Base-by-base conservation (phyloP, 495 filamentous ascomycete genomes). In the Hyaloscypha hepaticicola region DNA sequence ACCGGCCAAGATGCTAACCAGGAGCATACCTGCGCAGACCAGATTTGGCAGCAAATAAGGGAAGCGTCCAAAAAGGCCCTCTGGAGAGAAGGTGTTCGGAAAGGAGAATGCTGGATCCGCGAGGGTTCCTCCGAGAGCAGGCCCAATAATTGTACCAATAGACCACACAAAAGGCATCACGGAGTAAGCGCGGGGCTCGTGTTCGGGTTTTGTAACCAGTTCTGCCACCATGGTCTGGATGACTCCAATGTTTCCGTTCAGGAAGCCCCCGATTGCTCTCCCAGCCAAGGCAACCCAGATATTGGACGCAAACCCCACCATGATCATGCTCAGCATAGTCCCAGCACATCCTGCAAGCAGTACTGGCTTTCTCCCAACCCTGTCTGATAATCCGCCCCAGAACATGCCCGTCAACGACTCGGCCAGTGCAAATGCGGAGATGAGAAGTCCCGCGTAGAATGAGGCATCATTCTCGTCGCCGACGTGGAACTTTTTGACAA, bases 391-490 rank as follows among this genome's bases (percentile, higher is more conserved):
- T 38, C 90, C 82, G 52, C 95, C 95, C 96, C 96, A 99, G 69
- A 94, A 82, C 70, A 96, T 85, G 55, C 93, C 90, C 8, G 93
- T 91, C 4, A 88, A 87, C 78, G 92, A 96, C 73, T 99, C 95
- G 34, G 95, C 93, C 66, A 99, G 90, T 22, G 95, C 94, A 76
- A 97, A 99, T 0, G 95, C 86, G 5, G 96, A 97, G 1, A 93
- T 98, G 70, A 99, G 93, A 86, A 98, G 87, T 65, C 96, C 96
- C 56, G 90, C 92, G 72, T 97, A 99, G 66, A 96, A 81, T n/a
- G 93, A 90, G 70, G 97, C 96, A 75, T 91, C 86, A 68, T 83
- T 86, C 60, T 91, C 83, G 71, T 92, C 88, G 63, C 89, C 65
- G 74, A 96, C 87, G 68, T 91, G 80, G 78, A 99, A 99, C 33